Base-by-base conservation (phyloP, 768 basidiomycete genomes). In the Serendipita sp. region DNA sequence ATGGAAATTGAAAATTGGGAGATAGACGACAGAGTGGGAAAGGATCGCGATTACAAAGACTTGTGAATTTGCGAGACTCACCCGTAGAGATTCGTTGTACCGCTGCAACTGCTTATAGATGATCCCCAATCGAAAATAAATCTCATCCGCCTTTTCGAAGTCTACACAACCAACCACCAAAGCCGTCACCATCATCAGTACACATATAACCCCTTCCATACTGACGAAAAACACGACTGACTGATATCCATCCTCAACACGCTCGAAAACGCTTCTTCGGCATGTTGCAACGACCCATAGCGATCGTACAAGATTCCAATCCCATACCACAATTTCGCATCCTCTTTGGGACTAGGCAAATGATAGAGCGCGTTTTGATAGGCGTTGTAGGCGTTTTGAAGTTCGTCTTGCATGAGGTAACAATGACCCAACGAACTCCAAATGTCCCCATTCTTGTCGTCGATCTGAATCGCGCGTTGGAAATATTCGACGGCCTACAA, bases 71-170 rank as follows among this genome's bases (percentile, higher is more conserved):
- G 18, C 45, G 45, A 23, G 23, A 72, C 74, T 52, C 64, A 78
- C 77, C 30, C 83, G 81, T 2, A 99, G 80, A 10, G 86, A 89
- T 11, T 92, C 89, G 1, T 83, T 77, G 70, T 91, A 97, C 76
- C 97, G 97, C 70, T 88, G 85, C 72, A 98, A 95, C 72, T 97
- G 95, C 77, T 99, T 98, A 81, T 98, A 98, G 67, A 99, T 99
- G 72, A 99, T 98, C 41, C 96, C 96, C 13, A 99, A 81, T 38
- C 96, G 85, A 78, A 98, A 99, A 34, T 95, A 85, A 68, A 99
- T 97, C 73, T 99, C 96, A 73, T 98, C 97, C 51, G 93, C 88
- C 78, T 97, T 97, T 78, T 97, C 93, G 69, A 98, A 99, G 73
- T 93, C 94, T 85, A 44, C 54, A 1, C 0, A 23, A 23, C 23